Base-by-base conservation (phyloP, 371 early-diverging fungal genomes). In the Mucor racemosus region DNA sequence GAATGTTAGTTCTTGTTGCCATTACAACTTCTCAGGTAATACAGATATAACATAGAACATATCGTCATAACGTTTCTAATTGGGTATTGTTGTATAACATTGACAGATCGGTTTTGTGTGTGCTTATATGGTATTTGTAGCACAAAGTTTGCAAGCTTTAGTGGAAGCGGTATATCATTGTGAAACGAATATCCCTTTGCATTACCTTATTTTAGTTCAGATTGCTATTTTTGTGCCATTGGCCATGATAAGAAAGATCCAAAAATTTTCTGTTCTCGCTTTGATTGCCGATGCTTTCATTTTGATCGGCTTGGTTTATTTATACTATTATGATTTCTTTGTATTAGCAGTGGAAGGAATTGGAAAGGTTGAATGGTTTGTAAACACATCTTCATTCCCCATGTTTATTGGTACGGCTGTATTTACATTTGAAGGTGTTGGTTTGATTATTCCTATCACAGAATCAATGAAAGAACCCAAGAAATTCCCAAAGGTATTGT, bases 341-440 rank as follows among this genome's bases (percentile, higher is more conserved):
- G 72, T 78, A 15, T 71, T 96, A 21, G 75, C 84, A 17, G 74
- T 76, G 7, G 60, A 73, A 40, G 94, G 94, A 15, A 68, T 86
- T 13, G 87, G 85, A 34, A 65, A 80, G 31, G 77, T 86, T 8
- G 77, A 76, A 58, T 82, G 85, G 80, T 31, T 79, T 21, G 80
- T 85, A 64, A 88, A 89, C 48, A 68, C 84, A n/a, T 67, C 73
- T 15, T 77, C 88, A 14, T 93, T 94, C 72, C 84, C 92, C 5
- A 76, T 92, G 64, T 93, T 94, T 69, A 87, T 95, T 58, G 96
- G 96, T 60, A 94, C 95, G 8, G 92, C 94, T 61, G 90, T 94
- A 44, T 95, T 93, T 73, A 92, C 94, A 0, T 95, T 91, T 73
- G 96, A 95, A 75, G 96, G 96, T 33, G 92, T 94, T 60, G 93